Base-by-base conservation (phyloP, 108 stramenopile genomes). In the Cyclotella sp. region DNA sequence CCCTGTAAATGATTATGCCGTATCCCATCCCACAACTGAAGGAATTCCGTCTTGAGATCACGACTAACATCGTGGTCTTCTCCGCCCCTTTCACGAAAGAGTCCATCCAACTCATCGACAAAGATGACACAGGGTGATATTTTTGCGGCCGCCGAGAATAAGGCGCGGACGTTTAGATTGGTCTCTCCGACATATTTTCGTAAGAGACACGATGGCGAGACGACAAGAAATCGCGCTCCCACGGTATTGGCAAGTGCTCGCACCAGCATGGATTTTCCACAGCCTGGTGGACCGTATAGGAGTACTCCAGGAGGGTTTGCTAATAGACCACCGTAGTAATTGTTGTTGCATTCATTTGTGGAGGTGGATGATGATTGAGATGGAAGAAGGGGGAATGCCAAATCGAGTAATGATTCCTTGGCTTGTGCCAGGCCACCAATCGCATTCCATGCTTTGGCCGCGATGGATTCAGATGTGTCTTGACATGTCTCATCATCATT, bases 41-140 rank as follows among this genome's bases (percentile, higher is more conserved):
- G 72, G 72, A 98, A 97, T 85, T 99, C 99, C 22, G 95, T 97
- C 78, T 98, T 98, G 42, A 99, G 68, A n/a, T 98, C 92, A 4
- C 98, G 74, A 28, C 77, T 79, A 8, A 94, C 97, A 45, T 97
- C 97, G 67, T 97, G 91, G 74, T 97, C 96, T 18, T 95, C 87
- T 19, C 78, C 77, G 10, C 83, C 79, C 28, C 96, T 86, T 60
- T 86, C 86, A 8, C 88, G 79, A 75, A 98, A 94, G 52, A 99
- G 73, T 19, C 96, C 95, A 72, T 99, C 98, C 24, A 99, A 53
- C 76, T 99, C 98, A 75, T 99, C 98, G 15, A 99, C 65, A 61
- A 97, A 97, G 15, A 99, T 80, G 11, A 97, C 83, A 47, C 86
- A 87, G 6, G 86, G 86, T 10, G 88, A 60, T 18, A 95, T 49